Conservation (phyloP, 2,329 filamentous ascomycete species). For the Corinectria fuckeliana region DNA sequence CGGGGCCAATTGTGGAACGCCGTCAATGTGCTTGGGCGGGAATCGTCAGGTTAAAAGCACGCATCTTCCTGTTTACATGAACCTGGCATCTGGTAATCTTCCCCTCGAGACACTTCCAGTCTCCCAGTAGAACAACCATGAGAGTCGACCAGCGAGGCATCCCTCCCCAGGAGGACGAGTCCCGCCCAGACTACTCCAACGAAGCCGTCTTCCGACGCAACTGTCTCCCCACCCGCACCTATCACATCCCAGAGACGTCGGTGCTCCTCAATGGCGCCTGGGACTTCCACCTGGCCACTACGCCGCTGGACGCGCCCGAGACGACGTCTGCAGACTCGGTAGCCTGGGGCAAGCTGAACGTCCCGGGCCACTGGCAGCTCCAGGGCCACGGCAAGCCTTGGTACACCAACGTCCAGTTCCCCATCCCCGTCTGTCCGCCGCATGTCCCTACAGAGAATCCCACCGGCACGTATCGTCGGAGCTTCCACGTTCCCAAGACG, state of each 20-base stretch:
- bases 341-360: slow-evolving; percentile 56
- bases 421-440: slow-evolving; percentile 70
- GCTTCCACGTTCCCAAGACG: slow-evolving; percentile 58
- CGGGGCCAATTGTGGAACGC: slow-evolving; percentile 14
- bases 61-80: neutral
- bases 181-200: slow-evolving; percentile 56
- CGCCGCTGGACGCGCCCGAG: slow-evolving; percentile 54
- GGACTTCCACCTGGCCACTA: slow-evolving; percentile 60
- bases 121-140: slow-evolving; percentile 22
- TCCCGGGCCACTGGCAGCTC: slow-evolving; percentile 74
- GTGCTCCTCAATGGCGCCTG: slow-evolving; percentile 62
- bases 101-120: neutral
- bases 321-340: slow-evolving; percentile 56
- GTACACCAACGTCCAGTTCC: slow-evolving; percentile 73
- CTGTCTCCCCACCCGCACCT: slow-evolving; percentile 58
- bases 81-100: neutral
- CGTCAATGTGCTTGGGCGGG: neutral
- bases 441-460: slow-evolving; percentile 68
- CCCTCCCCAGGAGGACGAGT: slow-evolving; percentile 42
- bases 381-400: slow-evolving; percentile 71
- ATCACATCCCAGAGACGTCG: slow-evolving; percentile 58
- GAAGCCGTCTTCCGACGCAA: slow-evolving; percentile 60
- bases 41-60: slow-evolving; percentile 10
- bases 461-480: slow-evolving; percentile 66
- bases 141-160: slow-evolving; percentile 37